These are phyloP conservation scores for Hypoxylon sp. DNA, from an alignment of 2,329 filamentous ascomycete species.

Conservation along the genomic window DNA sequence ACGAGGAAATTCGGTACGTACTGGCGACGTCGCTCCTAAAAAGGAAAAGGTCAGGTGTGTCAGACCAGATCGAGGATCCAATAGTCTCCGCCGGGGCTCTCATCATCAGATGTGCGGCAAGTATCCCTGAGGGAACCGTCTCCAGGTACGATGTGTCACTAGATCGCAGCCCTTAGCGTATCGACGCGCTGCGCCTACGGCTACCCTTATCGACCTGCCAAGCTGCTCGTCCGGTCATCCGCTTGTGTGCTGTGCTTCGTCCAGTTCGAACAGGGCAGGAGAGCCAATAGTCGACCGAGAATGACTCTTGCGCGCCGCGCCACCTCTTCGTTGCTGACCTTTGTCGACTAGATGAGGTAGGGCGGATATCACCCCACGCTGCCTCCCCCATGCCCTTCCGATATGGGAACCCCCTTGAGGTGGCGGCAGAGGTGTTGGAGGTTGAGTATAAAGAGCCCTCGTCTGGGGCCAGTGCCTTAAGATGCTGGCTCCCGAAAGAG, in stretches of 20 bases:
- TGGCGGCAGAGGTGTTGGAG: slow-evolving; percentile 20
- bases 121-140: slow-evolving; percentile 35
- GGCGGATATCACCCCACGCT: slow-evolving; percentile 37
- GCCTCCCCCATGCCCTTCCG: slow-evolving; percentile 30
- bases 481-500: slow-evolving; percentile 7
- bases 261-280: slow-evolving; percentile 29
- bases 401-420: slow-evolving; percentile 19
- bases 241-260: slow-evolving; percentile 31
- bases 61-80: slow-evolving; percentile 36
- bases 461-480: slow-evolving; percentile 17
- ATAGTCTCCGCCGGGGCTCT: slow-evolving; percentile 30
- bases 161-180: slow-evolving; percentile 35
- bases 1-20: slow-evolving; percentile 26
- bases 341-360: slow-evolving; percentile 34
- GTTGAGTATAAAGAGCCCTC: slow-evolving; percentile 32
- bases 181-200: slow-evolving; percentile 32
- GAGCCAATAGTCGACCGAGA: slow-evolving; percentile 34
- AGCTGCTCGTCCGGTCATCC: slow-evolving; percentile 35
- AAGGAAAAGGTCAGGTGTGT: slow-evolving; percentile 37
- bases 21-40: slow-evolving; percentile 33
- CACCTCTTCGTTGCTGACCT: slow-evolving; percentile 37
- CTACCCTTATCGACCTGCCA: slow-evolving; percentile 36
- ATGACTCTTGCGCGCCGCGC: slow-evolving; percentile 32
- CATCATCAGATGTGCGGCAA: slow-evolving; percentile 36
- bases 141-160: slow-evolving; percentile 35